A percentile compares a stretch with the other conserved stretches of the same genome.
These are phyloP conservation scores for Bryum argenteum DNA, from an alignment of 225 moss, liverwort and hornwort genomes.

Conservation along the genomic window DNA sequence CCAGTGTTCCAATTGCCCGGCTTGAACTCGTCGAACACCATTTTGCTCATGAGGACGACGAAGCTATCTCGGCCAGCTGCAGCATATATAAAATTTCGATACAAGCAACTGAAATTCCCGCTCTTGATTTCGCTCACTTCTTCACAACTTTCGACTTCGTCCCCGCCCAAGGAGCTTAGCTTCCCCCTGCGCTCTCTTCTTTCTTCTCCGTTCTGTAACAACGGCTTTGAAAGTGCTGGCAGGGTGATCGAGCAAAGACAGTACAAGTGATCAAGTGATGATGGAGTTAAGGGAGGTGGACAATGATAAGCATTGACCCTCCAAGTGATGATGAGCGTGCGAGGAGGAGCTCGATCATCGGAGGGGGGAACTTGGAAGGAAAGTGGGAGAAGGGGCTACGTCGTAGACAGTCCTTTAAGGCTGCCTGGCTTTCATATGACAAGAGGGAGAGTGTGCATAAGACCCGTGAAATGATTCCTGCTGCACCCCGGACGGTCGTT, in stretches of 20 bases:
- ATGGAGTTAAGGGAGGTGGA: constrained; percentile 21
- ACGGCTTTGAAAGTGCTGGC: constrained; percentile 14
- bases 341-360: constrained; percentile 22
- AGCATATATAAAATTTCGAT: constrained; percentile 1
- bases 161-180: neutral
- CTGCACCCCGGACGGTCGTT: constrained; percentile 29
- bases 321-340: constrained; percentile 42
- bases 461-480: constrained; percentile 38
- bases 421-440: constrained; percentile 8
- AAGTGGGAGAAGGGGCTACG: constrained; percentile 28
- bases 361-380: constrained; percentile 45
- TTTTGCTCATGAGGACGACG: constrained; percentile 43
- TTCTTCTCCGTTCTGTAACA: constrained; percentile 19
- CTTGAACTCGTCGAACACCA: constrained; percentile 65
- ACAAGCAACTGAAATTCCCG: constrained; percentile 26
- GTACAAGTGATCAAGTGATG: constrained; percentile 31
- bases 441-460: constrained; percentile 1
- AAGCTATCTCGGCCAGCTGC: neutral
- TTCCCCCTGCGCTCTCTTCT: neutral
- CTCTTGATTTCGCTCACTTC: constrained; percentile 13
- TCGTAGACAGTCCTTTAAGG: constrained; percentile 28
- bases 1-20: constrained; percentile 49
- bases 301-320: constrained; percentile 51
- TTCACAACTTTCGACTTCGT: constrained; percentile 8
- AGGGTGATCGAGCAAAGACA: constrained; percentile 12